phyloP scores from a whole-genome alignment of 805 yeast genomes.

The Wickerhamomyces xylosicus region DNA sequence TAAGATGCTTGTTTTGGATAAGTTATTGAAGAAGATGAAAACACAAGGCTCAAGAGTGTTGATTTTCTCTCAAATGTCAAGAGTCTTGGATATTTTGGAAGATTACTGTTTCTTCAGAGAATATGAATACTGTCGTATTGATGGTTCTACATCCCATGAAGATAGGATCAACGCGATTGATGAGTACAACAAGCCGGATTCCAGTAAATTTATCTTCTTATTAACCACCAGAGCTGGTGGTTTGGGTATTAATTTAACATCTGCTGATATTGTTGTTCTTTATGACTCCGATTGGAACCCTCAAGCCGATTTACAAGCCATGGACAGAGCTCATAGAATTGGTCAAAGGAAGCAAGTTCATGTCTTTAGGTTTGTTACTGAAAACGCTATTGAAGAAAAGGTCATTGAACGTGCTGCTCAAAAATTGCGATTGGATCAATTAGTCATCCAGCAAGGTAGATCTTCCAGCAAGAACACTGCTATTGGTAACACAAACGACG shows the following conservation, averaged over 20 bases:
- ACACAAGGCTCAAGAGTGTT: constrained; percentile 80
- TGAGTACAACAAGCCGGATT: constrained; percentile 75
- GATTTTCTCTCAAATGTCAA: constrained; percentile 89
- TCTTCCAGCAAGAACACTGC: constrained; percentile 35
- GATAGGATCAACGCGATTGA: constrained; percentile 90
- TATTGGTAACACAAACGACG: constrained; percentile 66
- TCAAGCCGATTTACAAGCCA: constrained; percentile 94
- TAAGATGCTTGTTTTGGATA: constrained; percentile 82
- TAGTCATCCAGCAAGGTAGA: constrained; percentile 92
- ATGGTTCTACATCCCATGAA: constrained; percentile 88
- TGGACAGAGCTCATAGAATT: constrained; percentile 97
- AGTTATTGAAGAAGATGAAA: constrained; percentile 61
- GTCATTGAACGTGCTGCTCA: constrained; percentile 95
- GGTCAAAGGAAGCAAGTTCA: constrained; percentile 95
- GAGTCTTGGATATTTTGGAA: constrained; percentile 81
- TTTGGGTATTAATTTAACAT: constrained; percentile 83
- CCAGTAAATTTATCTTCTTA: constrained; percentile 74
- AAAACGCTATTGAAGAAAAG: constrained; percentile 92
- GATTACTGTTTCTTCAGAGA: constrained; percentile 85
- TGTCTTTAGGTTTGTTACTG: constrained; percentile 89
- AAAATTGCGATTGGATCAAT: constrained; percentile 81
- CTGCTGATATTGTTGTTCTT: constrained; percentile 82
- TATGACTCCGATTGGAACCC: constrained; percentile 98
- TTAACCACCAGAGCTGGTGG: constrained; percentile 97
- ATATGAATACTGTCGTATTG: constrained; percentile 83